Base-by-base conservation (phyloP, 2,329 filamentous ascomycete genomes). In the Plenodomus tracheiphilus region DNA sequence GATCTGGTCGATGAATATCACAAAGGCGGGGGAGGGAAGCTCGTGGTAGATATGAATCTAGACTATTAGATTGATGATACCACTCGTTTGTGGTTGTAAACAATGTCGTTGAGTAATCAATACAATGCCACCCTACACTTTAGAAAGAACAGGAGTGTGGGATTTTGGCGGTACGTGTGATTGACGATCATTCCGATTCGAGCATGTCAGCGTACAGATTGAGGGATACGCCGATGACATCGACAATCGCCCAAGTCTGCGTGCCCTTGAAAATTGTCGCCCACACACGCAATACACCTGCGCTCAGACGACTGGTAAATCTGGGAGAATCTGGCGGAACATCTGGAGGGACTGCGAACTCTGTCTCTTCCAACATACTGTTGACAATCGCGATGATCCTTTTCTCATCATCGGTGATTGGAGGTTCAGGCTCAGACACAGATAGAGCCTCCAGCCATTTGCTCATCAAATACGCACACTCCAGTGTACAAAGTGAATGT, bases 1-100 rank as follows among this genome's bases (percentile, higher is more conserved):
- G 71, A 73, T 10, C 61, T 78, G 18, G 76, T 77, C 4, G 61
- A 66, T 4, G 74, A 77, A 40, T 78, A 79, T 53, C 70, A 76
- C 39, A 74, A 73, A 47, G 74, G 72, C 2, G 58, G 61, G 16
- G 74, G 75, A n/a, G 76, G 76, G 3, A 79, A 79, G 53, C 58
- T 78, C 17, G 76, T 76, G 0, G 59, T 79, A 45, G 76, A 78
- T 47, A 63, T 73, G 65, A 58, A 73, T 53, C 32, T 65, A 1
- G 20, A 50, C 18, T 17, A 51, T 11, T 59, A 49, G 36, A n/a
- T 4, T 6, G 25, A 37, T 13, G 8, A 17, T 5, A 19, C 13
- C 19, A n/a, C n/a, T n/a, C n/a, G n/a, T n/a, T n/a, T n/a, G n/a
- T n/a, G n/a, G n/a, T n/a, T n/a, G n/a, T n/a, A n/a, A n/a, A n/a